These are phyloP conservation scores for Salix brachista DNA, from an alignment of 345 rosid genomes.

Conservation along the genomic window DNA sequence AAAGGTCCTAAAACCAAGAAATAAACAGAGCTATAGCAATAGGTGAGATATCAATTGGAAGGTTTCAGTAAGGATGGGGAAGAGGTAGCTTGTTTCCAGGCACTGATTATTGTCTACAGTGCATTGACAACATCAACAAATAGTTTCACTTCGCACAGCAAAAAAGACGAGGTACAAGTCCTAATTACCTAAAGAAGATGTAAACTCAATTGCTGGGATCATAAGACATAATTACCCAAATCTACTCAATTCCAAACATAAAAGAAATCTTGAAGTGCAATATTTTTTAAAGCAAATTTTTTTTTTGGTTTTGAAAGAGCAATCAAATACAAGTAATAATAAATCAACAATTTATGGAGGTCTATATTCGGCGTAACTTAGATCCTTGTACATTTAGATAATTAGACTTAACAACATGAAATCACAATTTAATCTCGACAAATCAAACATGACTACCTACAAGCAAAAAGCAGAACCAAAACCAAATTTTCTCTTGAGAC, in stretches of 20 bases:
- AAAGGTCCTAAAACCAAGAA: neutral
- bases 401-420: neutral
- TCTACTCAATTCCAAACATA: neutral
- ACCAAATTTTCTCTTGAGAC: neutral
- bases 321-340: neutral
- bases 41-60: neutral
- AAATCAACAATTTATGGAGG: neutral
- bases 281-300: neutral
- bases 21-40: neutral
- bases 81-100: neutral
- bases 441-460: neutral
- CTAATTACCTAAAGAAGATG: neutral
- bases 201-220: neutral
- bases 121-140: neutral
- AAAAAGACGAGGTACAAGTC: neutral
- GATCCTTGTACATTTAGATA: neutral
- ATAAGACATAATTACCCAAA: neutral
- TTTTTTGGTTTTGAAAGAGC: neutral
- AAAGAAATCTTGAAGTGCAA: neutral
- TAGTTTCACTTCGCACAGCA: neutral
- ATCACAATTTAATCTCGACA: neutral
- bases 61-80: neutral
- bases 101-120: neutral
- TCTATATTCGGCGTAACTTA: neutral
- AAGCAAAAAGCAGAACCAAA: neutral